Percentiles rank a stretch among this genome's conserved stretches.
phyloP scores from a whole-genome alignment of 2,329 filamentous ascomycete species.

The Fusarium sp. region DNA sequence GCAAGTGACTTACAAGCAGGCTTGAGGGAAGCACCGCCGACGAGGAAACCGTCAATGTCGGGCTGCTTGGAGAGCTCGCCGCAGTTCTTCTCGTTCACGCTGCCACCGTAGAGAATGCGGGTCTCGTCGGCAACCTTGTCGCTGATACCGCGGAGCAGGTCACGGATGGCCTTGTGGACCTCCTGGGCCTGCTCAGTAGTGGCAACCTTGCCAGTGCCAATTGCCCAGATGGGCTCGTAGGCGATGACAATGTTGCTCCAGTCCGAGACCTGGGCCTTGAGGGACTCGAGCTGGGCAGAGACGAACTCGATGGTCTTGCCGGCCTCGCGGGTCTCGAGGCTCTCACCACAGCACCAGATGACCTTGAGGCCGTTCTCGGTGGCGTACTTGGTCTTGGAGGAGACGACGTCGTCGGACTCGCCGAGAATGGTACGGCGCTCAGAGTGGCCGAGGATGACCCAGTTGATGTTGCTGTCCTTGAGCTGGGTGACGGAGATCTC shows the following conservation, averaged over 20 bases:
- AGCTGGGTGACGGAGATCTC: constrained; percentile 96
- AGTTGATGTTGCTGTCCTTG: constrained; percentile 88
- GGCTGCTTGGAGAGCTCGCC: constrained; percentile 90
- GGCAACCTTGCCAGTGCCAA: constrained; percentile 94
- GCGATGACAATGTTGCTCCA: constrained; percentile 97
- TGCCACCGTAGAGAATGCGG: constrained; percentile 96
- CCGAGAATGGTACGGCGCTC: constrained; percentile 92
- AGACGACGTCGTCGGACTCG: constrained; percentile 89
- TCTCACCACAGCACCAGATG: constrained; percentile 98
- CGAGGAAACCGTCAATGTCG: constrained; percentile 98
- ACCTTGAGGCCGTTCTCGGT: constrained; percentile 89
- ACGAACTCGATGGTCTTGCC: constrained; percentile 89
- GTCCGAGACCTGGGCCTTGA: constrained; percentile 82
- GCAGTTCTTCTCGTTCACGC: constrained; percentile 99
- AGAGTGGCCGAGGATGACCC: constrained; percentile 94
- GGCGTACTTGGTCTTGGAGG: constrained; percentile 94
- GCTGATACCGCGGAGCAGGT: constrained; percentile 86
- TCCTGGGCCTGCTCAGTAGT: constrained; percentile 93
- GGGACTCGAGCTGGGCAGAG: constrained; percentile 87
- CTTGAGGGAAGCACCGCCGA: constrained; percentile 97
- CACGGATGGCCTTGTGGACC: constrained; percentile 91
- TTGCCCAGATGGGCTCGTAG: constrained; percentile 99
- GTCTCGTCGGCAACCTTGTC: constrained; percentile 86
- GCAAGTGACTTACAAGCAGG: constrained; percentile 81
- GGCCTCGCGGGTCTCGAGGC: constrained; percentile 90